phyloP scores from a whole-genome alignment of 192 early-diverging fungal genomes.

The Entrophospora sp. region DNA sequence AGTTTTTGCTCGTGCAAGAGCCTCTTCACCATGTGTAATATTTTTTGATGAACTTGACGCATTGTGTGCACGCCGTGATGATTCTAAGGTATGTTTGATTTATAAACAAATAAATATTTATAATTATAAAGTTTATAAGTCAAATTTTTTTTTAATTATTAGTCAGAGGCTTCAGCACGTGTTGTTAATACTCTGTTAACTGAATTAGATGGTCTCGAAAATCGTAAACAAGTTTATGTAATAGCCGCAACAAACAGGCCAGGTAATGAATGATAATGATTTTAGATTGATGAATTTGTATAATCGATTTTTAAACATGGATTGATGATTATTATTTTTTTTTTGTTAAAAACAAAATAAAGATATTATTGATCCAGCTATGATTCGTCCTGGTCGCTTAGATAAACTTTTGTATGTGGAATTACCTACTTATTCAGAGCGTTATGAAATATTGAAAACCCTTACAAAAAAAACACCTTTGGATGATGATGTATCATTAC shows the following conservation, averaged over 20 bases:
- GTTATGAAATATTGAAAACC: conserved; percentile 77
- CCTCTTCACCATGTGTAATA: conserved; percentile 91
- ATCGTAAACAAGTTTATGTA: conserved; percentile 83
- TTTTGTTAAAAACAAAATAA: neutral
- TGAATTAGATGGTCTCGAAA: conserved; percentile 92
- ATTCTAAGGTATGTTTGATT: conserved; percentile 54
- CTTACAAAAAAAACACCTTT: conserved; percentile 75
- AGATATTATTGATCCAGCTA: conserved; percentile 95
- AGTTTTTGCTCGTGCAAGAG: conserved; percentile 89
- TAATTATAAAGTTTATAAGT: neutral
- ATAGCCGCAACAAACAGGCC: conserved; percentile 98
- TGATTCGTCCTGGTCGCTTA: conserved; percentile 93
- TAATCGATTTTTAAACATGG: neutral
- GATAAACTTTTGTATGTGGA: conserved; percentile 98
- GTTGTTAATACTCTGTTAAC: conserved; percentile 97
- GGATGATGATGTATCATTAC: conserved; percentile 44
- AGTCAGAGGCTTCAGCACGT: conserved; percentile 83
- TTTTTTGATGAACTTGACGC: conserved; percentile 99
- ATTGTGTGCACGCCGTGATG: conserved; percentile 82
- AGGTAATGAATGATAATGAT: conserved; percentile 20
- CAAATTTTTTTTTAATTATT: conserved; percentile 13
- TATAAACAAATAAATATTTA: conserved; percentile 5
- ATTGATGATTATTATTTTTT: neutral
- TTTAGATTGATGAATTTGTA: neutral
- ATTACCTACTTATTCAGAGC: conserved; percentile 70